phyloP scores from a whole-genome alignment of 2,329 filamentous ascomycete genomes.

The Hypoxylon sp. region DNA sequence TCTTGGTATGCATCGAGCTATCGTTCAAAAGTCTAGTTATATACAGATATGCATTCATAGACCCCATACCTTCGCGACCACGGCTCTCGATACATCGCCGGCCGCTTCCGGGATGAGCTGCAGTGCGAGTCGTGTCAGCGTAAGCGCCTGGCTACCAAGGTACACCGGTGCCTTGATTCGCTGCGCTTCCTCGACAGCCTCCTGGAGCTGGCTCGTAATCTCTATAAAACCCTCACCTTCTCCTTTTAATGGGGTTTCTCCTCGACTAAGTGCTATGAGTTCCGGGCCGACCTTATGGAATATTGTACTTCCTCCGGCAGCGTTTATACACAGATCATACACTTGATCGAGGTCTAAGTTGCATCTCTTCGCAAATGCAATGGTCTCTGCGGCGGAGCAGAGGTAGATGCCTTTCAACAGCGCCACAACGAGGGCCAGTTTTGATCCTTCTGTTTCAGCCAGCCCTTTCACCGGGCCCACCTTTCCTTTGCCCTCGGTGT shows the following conservation, averaged over 20 bases:
- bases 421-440: conserved; percentile 50
- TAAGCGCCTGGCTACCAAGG: conserved; percentile 53
- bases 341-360: conserved; percentile 56
- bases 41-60: conserved; percentile 28
- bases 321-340: conserved; percentile 55
- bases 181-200: conserved; percentile 54
- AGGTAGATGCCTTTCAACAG: conserved; percentile 56
- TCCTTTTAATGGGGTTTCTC: conserved; percentile 31
- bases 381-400: conserved; percentile 53
- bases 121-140: conserved; percentile 47
- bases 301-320: conserved; percentile 54
- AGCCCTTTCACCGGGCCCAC: conserved; percentile 43
- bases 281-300: conserved; percentile 50
- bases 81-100: conserved; percentile 36
- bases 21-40: not conserved
- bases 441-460: conserved; percentile 47
- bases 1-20: too few species aligned
- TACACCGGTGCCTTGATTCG: conserved; percentile 52
- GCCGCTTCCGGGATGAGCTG: conserved; percentile 32
- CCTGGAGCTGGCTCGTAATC: conserved; percentile 47
- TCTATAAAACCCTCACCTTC: conserved; percentile 40
- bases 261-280: conserved; percentile 50
- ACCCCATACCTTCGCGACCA: conserved; percentile 43
- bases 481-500: conserved; percentile 51
- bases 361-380: conserved; percentile 53